phyloP scores from a whole-genome alignment of 2,329 filamentous ascomycete genomes.

The Aspergillus japonicus region DNA sequence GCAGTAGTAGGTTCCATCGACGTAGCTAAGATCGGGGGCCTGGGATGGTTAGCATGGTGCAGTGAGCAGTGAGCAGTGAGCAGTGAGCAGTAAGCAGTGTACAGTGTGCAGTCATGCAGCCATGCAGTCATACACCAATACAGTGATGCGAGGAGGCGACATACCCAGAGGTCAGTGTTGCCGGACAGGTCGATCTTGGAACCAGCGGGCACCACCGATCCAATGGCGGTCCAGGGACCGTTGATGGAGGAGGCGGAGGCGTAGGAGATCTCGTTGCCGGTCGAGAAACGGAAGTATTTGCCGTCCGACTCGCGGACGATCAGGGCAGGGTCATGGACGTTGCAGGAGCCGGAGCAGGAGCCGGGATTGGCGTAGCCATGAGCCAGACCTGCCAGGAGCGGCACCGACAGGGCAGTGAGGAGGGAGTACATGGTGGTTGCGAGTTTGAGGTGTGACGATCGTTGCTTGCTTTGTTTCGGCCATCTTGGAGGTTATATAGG shows the following conservation, averaged over 20 bases:
- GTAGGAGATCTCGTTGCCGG: slow-evolving; percentile 51
- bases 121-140: too few species aligned
- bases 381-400: slow-evolving; percentile 17
- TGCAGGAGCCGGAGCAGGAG: slow-evolving; percentile 32
- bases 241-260: slow-evolving; percentile 48
- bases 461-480: neutral
- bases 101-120: too few species aligned
- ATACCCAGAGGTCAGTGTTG: slow-evolving; percentile 52
- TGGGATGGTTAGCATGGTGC: slow-evolving; percentile 25
- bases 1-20: slow-evolving; percentile 62
- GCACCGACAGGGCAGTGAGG: slow-evolving; percentile 4
- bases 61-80: neutral
- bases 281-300: slow-evolving; percentile 55
- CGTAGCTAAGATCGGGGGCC: slow-evolving; percentile 62
- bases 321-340: slow-evolving; percentile 50
- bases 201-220: slow-evolving; percentile 47
- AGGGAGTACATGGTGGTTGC: slow-evolving; percentile 11
- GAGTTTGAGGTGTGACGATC: neutral
- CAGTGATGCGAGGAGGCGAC: slow-evolving; percentile 6
- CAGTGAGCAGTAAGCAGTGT: too few species aligned
- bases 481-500: neutral
- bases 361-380: slow-evolving; percentile 33
- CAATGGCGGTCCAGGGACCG: slow-evolving; percentile 53
- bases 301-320: slow-evolving; percentile 50
- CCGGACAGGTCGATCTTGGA: slow-evolving; percentile 49